Evolutionary conservation across 1,139 yeast genomes (phyloP), one percentile per base, ranked within the genome.

Genomic region (Saccharomyces uvarum): DNA sequence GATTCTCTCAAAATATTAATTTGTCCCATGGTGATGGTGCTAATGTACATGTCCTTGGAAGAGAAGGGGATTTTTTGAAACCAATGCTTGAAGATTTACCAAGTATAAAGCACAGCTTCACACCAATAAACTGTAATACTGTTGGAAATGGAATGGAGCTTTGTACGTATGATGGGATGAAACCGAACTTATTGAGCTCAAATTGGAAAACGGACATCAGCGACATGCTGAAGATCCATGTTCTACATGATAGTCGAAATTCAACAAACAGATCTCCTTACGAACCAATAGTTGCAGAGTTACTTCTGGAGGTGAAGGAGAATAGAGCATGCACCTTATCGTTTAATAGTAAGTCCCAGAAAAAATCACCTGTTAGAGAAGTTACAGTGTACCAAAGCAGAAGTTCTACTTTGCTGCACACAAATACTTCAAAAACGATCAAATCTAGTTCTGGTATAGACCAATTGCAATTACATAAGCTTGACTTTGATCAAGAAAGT

Each of bases 241-340:
- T 84, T 8, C 59, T 83, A 52, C 75, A 74, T 47, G 77, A 82
- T 60, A 77, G 81, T 48, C 72, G 76, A 6, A 67, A 68, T 41
- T 65, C 66, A n/a, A 56, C 61, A 8, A 60, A 64, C 16, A 62
- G 70, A 49, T 77, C 80, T 19, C 84, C 84, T 28, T 85, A 81
- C 67, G 87, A 88, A 0, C 86, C 90, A 51, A 75, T 84, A 57
- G 77, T 78, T 31, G 90, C 88, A 0, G 84, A 84, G 57, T 63
- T 88, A 46, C 71, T 71, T 54, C 79, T 88, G 52, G 73, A 74
- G 48, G 88, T 81, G 1, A 77, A 78, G 21, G 81, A 83, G 46
- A 84, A 83, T 66, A 78, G 95, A 63, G 75, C 77, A 59, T 88
- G 96, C 70, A 74, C 74, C 28, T 60, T 88, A 41, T 67, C 70